Percentiles rank a stretch among this genome's conserved stretches.
Conservation (phyloP, 306 rosid genomes). For the Castanea mollissima region DNA sequence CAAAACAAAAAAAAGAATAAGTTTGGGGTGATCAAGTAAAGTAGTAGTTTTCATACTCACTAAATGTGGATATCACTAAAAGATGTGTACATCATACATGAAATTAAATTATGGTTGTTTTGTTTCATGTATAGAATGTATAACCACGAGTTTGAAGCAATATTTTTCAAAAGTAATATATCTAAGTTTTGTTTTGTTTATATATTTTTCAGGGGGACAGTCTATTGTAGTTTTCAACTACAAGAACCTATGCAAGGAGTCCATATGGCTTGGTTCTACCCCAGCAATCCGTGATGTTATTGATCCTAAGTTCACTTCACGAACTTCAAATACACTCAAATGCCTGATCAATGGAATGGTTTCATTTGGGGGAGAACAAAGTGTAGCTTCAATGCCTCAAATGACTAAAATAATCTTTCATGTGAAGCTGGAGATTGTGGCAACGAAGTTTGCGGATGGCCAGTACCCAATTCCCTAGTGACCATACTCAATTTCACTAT, state of each 20-base stretch:
- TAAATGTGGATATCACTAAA: too few species aligned
- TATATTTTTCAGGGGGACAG: constrained; percentile 11
- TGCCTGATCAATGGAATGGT: constrained; percentile 32
- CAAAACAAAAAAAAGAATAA: too few species aligned
- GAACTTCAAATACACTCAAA: not conserved
- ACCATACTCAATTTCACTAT: constrained; percentile 29
- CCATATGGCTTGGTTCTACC: constrained; percentile 15
- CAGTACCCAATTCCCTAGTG: constrained; percentile 21
- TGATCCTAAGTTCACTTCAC: not conserved
- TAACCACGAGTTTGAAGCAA: too few species aligned
- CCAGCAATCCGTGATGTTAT: constrained; percentile 19
- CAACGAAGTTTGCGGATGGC: not conserved
- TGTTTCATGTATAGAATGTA: too few species aligned
- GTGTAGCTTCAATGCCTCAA: not conserved
- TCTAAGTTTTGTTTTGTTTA: too few species aligned
- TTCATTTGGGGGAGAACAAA: constrained; percentile 21
- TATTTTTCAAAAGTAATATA: too few species aligned
- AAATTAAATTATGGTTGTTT: too few species aligned
- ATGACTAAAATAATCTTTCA: constrained; percentile 15
- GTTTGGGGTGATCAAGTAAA: too few species aligned
- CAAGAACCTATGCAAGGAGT: not conserved
- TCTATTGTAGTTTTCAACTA: constrained; percentile 14
- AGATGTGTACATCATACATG: too few species aligned
- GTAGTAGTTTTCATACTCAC: too few species aligned
- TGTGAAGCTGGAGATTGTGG: constrained; percentile 34